Evolutionary conservation across 768 basidiomycete species (phyloP).

Genomic region (Fomitopsis pulvina): DNA sequence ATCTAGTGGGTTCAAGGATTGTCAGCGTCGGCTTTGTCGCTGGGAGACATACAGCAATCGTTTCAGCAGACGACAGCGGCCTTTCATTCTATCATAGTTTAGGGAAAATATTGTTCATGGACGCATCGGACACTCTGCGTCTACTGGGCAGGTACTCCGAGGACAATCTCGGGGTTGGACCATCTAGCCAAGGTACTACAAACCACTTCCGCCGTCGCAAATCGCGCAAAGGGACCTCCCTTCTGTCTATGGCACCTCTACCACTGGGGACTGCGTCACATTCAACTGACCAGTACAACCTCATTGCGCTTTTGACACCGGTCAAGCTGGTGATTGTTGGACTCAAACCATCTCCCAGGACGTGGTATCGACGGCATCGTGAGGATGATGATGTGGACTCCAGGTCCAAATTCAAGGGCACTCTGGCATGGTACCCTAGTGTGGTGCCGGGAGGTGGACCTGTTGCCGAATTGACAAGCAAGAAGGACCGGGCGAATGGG

Average conservation of each 20-base stretch:
- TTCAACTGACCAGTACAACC: constrained; percentile 69
- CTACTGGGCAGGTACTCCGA: constrained; percentile 90
- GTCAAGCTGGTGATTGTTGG: constrained; percentile 91
- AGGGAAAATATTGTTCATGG: constrained; percentile 91
- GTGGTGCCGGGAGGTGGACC: constrained; percentile 22
- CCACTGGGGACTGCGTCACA: constrained; percentile 73
- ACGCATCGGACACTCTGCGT: constrained; percentile 89
- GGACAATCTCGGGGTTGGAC: constrained; percentile 22
- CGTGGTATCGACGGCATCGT: constrained; percentile 79
- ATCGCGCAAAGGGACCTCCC: constrained; percentile 45
- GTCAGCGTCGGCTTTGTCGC: constrained; percentile 83
- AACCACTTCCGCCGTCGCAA: constrained; percentile 38
- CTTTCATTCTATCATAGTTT: constrained; percentile 93
- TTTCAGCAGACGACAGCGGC: constrained; percentile 85
- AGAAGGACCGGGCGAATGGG: constrained; percentile 17
- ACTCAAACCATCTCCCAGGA: constrained; percentile 84
- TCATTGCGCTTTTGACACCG: constrained; percentile 84
- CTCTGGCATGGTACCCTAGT: constrained; percentile 81
- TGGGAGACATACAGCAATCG: constrained; percentile 85
- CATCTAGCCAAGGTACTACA: constrained; percentile 13
- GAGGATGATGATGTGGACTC: constrained; percentile 37
- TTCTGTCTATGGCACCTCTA: constrained; percentile 75
- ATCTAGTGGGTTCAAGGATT: constrained; percentile 75
- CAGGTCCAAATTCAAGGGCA: constrained; percentile 48
- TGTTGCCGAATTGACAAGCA: constrained; percentile 16